phyloP scores from a whole-genome alignment of 441 rosid species.

The Jatropha multifida region DNA sequence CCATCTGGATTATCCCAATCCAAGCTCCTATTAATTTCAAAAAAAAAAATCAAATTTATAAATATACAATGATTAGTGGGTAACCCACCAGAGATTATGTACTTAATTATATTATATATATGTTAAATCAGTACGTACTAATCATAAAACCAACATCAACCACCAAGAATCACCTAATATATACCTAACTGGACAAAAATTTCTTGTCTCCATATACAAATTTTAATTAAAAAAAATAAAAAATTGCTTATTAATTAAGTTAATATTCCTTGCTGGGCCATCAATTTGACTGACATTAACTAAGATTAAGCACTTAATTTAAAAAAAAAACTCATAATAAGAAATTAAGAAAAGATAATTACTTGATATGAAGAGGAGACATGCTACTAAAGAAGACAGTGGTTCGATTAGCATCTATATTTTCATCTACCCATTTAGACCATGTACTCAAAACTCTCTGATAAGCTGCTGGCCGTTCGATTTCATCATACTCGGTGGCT shows the following conservation, averaged over 20 bases:
- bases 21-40: slow-evolving; percentile 48
- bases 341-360: slow-evolving; percentile 10
- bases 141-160: slow-evolving; percentile 18
- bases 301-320: neutral
- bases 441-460: slow-evolving; percentile 70
- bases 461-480: slow-evolving; percentile 67
- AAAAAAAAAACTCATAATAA: no score
- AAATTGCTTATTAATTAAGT: no score
- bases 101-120: neutral
- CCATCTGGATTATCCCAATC: slow-evolving; percentile 85
- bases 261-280: no score
- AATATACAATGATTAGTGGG: neutral
- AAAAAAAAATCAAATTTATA: neutral
- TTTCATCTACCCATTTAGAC: slow-evolving; percentile 76
- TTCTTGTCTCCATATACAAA: no score
- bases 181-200: neutral
- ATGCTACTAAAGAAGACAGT: slow-evolving; percentile 79
- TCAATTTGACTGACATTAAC: neutral
- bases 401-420: slow-evolving; percentile 66
- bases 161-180: slow-evolving; percentile 17
- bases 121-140: slow-evolving; percentile 4
- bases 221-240: no score
- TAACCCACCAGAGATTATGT: slow-evolving; percentile 31
- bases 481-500: slow-evolving; percentile 68
- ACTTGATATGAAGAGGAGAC: slow-evolving; percentile 98